Evolutionary conservation across 805 yeast genomes (phyloP).

Genomic region (Schwanniomyces occidentalis): DNA sequence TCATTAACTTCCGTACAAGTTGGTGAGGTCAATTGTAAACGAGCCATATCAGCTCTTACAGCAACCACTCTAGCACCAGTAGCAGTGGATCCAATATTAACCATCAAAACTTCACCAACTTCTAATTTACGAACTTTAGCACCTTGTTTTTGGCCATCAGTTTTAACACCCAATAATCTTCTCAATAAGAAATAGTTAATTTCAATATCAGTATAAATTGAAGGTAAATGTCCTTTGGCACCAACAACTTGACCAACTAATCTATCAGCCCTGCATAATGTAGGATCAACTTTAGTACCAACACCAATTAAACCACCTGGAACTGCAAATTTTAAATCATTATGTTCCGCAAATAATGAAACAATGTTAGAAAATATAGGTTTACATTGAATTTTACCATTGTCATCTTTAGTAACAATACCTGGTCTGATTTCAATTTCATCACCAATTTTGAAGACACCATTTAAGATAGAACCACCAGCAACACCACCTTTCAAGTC

Average conservation of each 20-base stretch:
- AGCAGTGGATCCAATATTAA: constrained; percentile 98
- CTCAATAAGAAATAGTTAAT: constrained; percentile 95
- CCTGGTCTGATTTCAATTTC: constrained; percentile 99
- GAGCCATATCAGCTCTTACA: constrained; percentile 98
- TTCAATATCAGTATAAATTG: constrained; percentile 95
- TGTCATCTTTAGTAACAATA: constrained; percentile 92
- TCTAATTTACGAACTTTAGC: constrained; percentile 95
- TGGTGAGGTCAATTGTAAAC: constrained; percentile 93
- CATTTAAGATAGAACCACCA: constrained; percentile 96
- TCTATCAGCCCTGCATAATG: constrained; percentile 98
- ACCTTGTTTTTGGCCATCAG: constrained; percentile 90
- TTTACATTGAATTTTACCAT: constrained; percentile 85
- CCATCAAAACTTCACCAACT: constrained; percentile 96
- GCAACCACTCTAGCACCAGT: constrained; percentile 99
- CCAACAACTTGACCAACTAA: constrained; percentile 99
- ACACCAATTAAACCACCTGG: constrained; percentile 99
- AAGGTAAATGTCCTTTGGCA: constrained; percentile 93
- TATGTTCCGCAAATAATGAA: constrained; percentile 95
- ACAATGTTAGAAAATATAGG: constrained; percentile 94
- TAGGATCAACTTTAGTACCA: constrained; percentile 98
- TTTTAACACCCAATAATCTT: constrained; percentile 96
- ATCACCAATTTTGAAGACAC: constrained; percentile 96
- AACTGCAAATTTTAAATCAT: constrained; percentile 96
- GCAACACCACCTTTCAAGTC: constrained; percentile 99
- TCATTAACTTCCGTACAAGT: constrained; percentile 98